Conservation (phyloP, 441 rosid genomes). For the Melastoma candidum region DNA sequence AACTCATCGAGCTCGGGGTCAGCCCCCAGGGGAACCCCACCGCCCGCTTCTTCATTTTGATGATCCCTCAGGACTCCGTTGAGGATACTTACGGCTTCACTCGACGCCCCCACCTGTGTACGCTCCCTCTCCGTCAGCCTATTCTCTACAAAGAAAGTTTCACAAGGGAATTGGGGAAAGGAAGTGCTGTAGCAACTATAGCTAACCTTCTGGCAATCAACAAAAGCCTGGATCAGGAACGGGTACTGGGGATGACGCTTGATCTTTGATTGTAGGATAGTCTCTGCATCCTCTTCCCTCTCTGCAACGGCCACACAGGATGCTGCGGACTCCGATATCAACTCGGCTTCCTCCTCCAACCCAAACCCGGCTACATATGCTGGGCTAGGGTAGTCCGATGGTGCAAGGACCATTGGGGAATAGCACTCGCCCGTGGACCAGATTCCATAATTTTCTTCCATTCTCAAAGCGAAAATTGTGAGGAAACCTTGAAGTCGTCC, state of each 20-base stretch:
- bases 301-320: too few relatives aligned
- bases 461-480: too few relatives aligned
- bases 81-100: constrained; percentile 55
- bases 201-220: constrained; percentile 86
- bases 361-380: too few relatives aligned
- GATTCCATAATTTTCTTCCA: too few relatives aligned
- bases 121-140: not conserved
- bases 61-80: constrained; percentile 57
- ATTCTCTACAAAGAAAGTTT: not conserved
- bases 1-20: constrained; percentile 93
- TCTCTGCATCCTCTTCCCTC: constrained; percentile 27
- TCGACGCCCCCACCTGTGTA: constrained; percentile 81
- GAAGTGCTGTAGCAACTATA: not conserved
- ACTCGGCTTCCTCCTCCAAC: too few relatives aligned
- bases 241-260: constrained; percentile 80
- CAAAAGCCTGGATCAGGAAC: constrained; percentile 72
- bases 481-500: too few relatives aligned
- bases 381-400: too few relatives aligned
- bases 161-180: constrained; percentile 1
- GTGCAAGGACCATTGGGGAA: too few relatives aligned
- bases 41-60: constrained; percentile 22
- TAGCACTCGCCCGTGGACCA: too few relatives aligned
- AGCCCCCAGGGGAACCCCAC: constrained; percentile 39
- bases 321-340: too few relatives aligned
- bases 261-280: constrained; percentile 58